These are phyloP conservation scores for Casaregolazyma lundiana DNA, from an alignment of 1,139 yeast genomes.

Conservation along the genomic window DNA sequence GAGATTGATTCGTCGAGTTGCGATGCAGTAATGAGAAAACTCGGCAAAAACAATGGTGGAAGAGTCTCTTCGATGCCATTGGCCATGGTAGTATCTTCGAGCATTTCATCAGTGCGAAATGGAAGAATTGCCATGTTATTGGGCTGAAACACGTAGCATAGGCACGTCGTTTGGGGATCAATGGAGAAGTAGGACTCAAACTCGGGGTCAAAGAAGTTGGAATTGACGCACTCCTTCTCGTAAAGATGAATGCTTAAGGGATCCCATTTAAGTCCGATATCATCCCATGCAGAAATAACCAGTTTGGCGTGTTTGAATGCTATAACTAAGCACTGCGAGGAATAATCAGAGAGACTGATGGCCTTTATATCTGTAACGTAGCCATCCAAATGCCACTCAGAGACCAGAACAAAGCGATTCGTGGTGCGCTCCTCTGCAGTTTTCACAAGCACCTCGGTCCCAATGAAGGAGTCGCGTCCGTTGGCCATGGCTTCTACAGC, in stretches of 20 bases:
- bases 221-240: slow-evolving; percentile 52
- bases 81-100: slow-evolving; percentile 17
- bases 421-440: slow-evolving; percentile 26
- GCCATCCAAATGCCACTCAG: slow-evolving; percentile 72
- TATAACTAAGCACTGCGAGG: slow-evolving; percentile 58
- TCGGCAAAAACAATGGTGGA: slow-evolving; percentile 24
- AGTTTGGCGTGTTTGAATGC: slow-evolving; percentile 74
- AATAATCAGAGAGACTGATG: slow-evolving; percentile 45
- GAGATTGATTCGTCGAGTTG: slow-evolving; percentile 56
- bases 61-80: slow-evolving; percentile 12
- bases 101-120: slow-evolving; percentile 43
- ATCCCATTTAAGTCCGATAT: slow-evolving; percentile 44
- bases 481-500: slow-evolving; percentile 12
- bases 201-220: slow-evolving; percentile 44
- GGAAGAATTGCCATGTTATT: slow-evolving; percentile 76
- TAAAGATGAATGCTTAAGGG: slow-evolving; percentile 85
- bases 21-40: slow-evolving; percentile 53
- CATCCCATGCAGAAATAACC: slow-evolving; percentile 72
- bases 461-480: slow-evolving; percentile 28
- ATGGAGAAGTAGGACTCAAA: slow-evolving; percentile 49
- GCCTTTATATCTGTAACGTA: slow-evolving; percentile 55
- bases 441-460: slow-evolving; percentile 24
- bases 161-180: slow-evolving; percentile 62
- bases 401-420: slow-evolving; percentile 48
- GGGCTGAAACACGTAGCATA: slow-evolving; percentile 57